phyloP scores from a whole-genome alignment of 2,329 filamentous ascomycete species.

The Thelonectria discophora region DNA sequence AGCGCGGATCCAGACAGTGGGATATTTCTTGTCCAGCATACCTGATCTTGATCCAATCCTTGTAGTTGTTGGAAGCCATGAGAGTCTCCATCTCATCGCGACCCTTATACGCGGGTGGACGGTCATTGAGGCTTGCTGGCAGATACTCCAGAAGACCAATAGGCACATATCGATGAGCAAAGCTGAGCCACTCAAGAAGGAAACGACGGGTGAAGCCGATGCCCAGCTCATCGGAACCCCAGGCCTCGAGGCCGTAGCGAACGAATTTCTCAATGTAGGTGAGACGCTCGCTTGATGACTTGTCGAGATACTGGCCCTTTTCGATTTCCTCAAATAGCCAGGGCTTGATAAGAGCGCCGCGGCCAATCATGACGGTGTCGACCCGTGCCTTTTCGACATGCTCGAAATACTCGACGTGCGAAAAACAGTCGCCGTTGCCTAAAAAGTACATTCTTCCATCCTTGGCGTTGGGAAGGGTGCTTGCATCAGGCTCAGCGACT shows the following conservation, averaged over 20 bases:
- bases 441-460: slow-evolving; percentile 85
- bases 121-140: slow-evolving; percentile 87
- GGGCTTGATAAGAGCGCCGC: slow-evolving; percentile 94
- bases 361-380: slow-evolving; percentile 96
- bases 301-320: slow-evolving; percentile 92
- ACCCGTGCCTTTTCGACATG: slow-evolving; percentile 81
- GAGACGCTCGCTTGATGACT: slow-evolving; percentile 87
- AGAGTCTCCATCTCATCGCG: slow-evolving; percentile 94
- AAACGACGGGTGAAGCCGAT: slow-evolving; percentile 91
- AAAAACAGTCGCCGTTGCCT: slow-evolving; percentile 97
- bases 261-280: slow-evolving; percentile 88
- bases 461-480: slow-evolving; percentile 72
- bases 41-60: slow-evolving; percentile 99
- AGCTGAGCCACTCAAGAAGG: slow-evolving; percentile 94
- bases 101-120: slow-evolving; percentile 84
- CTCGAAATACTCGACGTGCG: slow-evolving; percentile 84
- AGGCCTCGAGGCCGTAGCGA: slow-evolving; percentile 89
- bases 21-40: slow-evolving; percentile 56
- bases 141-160: slow-evolving; percentile 88
- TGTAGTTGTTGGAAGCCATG: slow-evolving; percentile 88
- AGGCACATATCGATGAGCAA: slow-evolving; percentile 90
- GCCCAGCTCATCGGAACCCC: slow-evolving; percentile 95
- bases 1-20: slow-evolving; percentile 9
- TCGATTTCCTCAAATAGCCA: slow-evolving; percentile 99
- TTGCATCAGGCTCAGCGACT: slow-evolving; percentile 76